Percentiles rank a stretch among this genome's conserved stretches.
phyloP scores from a whole-genome alignment of 306 rosid species.

The Cicer cuneatum region DNA sequence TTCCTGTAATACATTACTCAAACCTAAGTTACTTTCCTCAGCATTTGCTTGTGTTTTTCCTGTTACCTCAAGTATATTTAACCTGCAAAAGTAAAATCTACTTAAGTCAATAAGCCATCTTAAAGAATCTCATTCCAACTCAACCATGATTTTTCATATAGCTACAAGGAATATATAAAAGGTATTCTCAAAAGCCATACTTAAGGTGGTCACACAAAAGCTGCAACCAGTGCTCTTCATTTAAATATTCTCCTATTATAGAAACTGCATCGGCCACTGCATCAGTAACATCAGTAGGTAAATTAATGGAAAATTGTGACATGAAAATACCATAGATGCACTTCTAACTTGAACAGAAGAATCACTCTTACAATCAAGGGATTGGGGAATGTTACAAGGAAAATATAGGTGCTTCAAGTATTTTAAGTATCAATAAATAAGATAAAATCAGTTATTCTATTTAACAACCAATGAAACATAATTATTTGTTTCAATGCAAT shows the following conservation, averaged over 20 bases:
- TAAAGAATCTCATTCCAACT: conserved; percentile 25
- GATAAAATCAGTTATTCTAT: conserved; percentile 13
- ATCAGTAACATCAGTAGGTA: conserved; percentile 48
- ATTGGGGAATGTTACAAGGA: conserved; percentile 1
- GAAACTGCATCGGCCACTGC: conserved; percentile 90
- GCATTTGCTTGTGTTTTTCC: conserved; percentile 58
- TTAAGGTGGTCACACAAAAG: conserved; percentile 70
- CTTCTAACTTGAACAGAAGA: conserved; percentile 26
- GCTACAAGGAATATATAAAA: conserved; percentile 18
- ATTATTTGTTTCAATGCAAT: conserved; percentile 32
- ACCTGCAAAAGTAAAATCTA: conserved; percentile 58
- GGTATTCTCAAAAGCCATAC: conserved; percentile 54
- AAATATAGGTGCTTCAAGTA: conserved; percentile 13
- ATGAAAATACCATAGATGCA: conserved; percentile 10
- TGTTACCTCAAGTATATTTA: conserved; percentile 65
- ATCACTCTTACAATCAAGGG: conserved; percentile 22
- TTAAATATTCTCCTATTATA: conserved; percentile 83
- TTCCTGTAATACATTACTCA: conserved; percentile 55
- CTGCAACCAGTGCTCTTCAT: conserved; percentile 86
- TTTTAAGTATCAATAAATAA: conserved; percentile 19
- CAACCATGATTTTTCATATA: conserved; percentile 21
- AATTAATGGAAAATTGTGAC: conserved; percentile 32
- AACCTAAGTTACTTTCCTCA: conserved; percentile 47
- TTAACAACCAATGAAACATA: conserved; percentile 20
- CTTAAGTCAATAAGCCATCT: conserved; percentile 24